phyloP scores from a whole-genome alignment of 805 yeast genomes.

The Teunomyces funiuensis region DNA sequence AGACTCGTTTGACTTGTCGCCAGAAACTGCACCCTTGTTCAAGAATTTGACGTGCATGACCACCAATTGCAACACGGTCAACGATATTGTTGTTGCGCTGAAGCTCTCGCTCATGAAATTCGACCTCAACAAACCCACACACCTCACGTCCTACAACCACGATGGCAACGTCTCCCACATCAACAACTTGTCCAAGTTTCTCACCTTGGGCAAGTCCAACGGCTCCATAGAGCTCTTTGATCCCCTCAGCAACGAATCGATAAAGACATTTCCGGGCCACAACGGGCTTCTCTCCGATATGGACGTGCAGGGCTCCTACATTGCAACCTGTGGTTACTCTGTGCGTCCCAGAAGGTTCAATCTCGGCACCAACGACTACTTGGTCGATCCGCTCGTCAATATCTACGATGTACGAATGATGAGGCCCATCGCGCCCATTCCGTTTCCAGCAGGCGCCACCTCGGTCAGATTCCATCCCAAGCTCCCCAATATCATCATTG shows the following conservation, averaged over 20 bases:
- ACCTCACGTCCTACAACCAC: constrained; percentile 33
- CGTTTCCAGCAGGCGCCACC: constrained; percentile 89
- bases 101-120: constrained; percentile 27
- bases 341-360: constrained; percentile 53
- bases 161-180: constrained; percentile 46
- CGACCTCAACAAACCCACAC: constrained; percentile 32
- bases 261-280: constrained; percentile 59
- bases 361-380: constrained; percentile 20
- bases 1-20: constrained; percentile 11
- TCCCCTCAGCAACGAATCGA: constrained; percentile 44
- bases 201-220: constrained; percentile 56
- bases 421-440: constrained; percentile 72
- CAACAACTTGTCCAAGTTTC: constrained; percentile 45
- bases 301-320: constrained; percentile 61
- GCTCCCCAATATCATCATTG: constrained; percentile 70
- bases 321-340: constrained; percentile 82
- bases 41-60: constrained; percentile 32
- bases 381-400: constrained; percentile 76
- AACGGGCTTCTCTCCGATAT: constrained; percentile 62
- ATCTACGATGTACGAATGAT: constrained; percentile 76
- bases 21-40: constrained; percentile 15
- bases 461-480: constrained; percentile 85
- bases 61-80: constrained; percentile 27
- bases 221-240: constrained; percentile 69
- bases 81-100: constrained; percentile 32